These are phyloP conservation scores for Hypoxylon sp. DNA, from an alignment of 2,329 filamentous ascomycete genomes.

Conservation along the genomic window DNA sequence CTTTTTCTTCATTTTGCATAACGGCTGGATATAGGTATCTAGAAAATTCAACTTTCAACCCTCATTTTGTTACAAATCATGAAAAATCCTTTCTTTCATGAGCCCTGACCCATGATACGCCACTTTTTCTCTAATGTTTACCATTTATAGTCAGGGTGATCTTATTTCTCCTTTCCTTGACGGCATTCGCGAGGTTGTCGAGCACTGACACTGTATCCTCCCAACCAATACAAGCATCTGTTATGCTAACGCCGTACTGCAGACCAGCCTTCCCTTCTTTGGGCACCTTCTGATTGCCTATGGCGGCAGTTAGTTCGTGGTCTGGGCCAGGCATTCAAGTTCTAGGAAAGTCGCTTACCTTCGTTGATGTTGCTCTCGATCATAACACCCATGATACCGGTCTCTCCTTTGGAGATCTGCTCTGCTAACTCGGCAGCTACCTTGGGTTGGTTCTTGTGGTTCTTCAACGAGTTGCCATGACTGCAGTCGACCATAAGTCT, in stretches of 20 bases:
- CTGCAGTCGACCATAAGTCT: constrained; percentile 98
- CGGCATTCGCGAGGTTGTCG: constrained; percentile 81
- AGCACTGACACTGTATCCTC: constrained; percentile 87
- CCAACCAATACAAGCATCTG: constrained; percentile 97
- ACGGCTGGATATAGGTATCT: constrained; percentile 27
- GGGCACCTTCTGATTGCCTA: constrained; percentile 90
- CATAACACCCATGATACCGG: constrained; percentile 96
- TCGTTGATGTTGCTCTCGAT: constrained; percentile 98
- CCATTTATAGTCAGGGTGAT: constrained; percentile 51
- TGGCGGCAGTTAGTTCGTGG: constrained; percentile 46
- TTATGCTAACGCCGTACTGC: constrained; percentile 96
- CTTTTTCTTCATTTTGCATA: constrained; percentile 11
- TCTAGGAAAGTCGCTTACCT: constrained; percentile 64
- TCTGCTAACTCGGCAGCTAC: constrained; percentile 85
- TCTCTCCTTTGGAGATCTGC: constrained; percentile 88
- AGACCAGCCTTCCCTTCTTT: constrained; percentile 85
- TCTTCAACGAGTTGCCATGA: constrained; percentile 95
- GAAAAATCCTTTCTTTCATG: constrained; percentile 9
- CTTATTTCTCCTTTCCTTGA: constrained; percentile 76
- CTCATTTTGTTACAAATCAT: constrained; percentile 28
- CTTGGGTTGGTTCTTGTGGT: constrained; percentile 97
- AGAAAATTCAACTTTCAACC: constrained; percentile 13
- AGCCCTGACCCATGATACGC: neutral
- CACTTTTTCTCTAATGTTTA: constrained; percentile 14
- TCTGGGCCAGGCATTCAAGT: neutral